Evolutionary conservation across 2,329 filamentous ascomycete species (phyloP).

Genomic region (Fusarium lyarnte): DNA sequence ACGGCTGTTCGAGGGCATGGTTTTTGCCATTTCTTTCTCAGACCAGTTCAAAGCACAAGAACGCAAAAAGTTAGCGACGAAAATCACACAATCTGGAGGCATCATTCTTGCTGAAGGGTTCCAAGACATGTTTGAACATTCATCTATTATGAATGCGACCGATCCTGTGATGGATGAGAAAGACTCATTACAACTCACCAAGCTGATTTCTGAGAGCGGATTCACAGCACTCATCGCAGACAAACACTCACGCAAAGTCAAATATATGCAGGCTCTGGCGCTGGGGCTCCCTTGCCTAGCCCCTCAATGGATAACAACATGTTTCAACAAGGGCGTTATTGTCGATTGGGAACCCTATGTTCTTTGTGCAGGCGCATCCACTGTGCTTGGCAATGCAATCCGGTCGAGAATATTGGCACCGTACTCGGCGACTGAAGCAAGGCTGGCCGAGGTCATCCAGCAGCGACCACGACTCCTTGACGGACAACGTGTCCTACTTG

Average conservation of each 20-base stretch:
- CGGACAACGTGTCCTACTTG: constrained; percentile 74
- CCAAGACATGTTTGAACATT: constrained; percentile 76
- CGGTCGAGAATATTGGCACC: constrained; percentile 75
- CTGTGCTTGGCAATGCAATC: constrained; percentile 78
- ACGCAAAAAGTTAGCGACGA: constrained; percentile 60
- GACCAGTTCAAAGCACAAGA: constrained; percentile 54
- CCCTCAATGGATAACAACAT: constrained; percentile 81
- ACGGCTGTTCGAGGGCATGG: constrained; percentile 79
- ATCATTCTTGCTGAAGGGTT: constrained; percentile 78
- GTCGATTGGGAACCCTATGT: constrained; percentile 84
- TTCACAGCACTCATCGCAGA: constrained; percentile 91
- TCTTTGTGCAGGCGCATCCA: constrained; percentile 83
- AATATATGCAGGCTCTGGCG: constrained; percentile 94
- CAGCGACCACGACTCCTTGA: constrained; percentile 71
- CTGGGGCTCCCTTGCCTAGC: constrained; percentile 88
- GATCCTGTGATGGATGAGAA: constrained; percentile 46
- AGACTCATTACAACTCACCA: constrained; percentile 61
- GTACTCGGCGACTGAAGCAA: constrained; percentile 67
- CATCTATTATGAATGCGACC: constrained; percentile 47
- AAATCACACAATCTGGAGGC: constrained; percentile 78
- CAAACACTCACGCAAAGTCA: constrained; percentile 83
- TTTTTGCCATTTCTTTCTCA: constrained; percentile 83
- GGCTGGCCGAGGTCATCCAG: constrained; percentile 65
- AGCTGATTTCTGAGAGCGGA: constrained; percentile 64
- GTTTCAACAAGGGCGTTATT: constrained; percentile 67